Evolutionary conservation across 495 filamentous ascomycete species (phyloP), one percentile per base, ranked within the genome.

Genomic region (Baudoinia panamericana): DNA sequence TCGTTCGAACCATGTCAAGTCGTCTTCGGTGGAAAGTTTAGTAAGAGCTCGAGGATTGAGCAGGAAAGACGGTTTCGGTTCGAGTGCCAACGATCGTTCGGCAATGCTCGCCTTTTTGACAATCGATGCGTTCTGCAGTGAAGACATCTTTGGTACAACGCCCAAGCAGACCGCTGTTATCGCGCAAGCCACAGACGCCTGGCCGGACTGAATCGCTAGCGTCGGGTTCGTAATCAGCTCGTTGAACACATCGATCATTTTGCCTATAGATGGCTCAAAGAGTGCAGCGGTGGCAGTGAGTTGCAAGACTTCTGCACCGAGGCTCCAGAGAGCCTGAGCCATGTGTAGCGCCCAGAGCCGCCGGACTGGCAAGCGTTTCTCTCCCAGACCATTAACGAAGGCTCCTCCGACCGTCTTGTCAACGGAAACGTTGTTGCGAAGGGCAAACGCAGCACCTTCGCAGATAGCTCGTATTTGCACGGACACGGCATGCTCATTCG

Each of bases 31-130:
- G 4, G 66, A 59, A 13, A 95, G 55, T 53, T 92, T 93, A 24
- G 78, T 70, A 61, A 86, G 95, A 6, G 88, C 72, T 36, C 78
- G 80, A 16, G 76, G 73, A 54, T 84, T 93, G 1, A 96, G 67
- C 5, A 95, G 64, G 56, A 88, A 88, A 0, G 85, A 88, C 8
- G 80, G 75, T 54, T 88, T 94, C 0, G 82, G 73, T 9, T 72
- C 70, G 12, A 72, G 57, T 0, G 63, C 63, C 36, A 93, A 65
- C 28, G 74, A 70, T 42, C 79, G 72, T 28, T 76, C 69, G 13
- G 67, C 52, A 15, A 84, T 66, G 7, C 74, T 61, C 1, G 66
- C 59, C 52, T 78, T 82, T 44, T 73, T 77, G 4, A 77, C 49
- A 12, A 65, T 46, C 8, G 68, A 63, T 4, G 63, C 17, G 27